Evolutionary conservation across 116 monocot species (phyloP).

Genomic region (Cymodocea nodosa): DNA sequence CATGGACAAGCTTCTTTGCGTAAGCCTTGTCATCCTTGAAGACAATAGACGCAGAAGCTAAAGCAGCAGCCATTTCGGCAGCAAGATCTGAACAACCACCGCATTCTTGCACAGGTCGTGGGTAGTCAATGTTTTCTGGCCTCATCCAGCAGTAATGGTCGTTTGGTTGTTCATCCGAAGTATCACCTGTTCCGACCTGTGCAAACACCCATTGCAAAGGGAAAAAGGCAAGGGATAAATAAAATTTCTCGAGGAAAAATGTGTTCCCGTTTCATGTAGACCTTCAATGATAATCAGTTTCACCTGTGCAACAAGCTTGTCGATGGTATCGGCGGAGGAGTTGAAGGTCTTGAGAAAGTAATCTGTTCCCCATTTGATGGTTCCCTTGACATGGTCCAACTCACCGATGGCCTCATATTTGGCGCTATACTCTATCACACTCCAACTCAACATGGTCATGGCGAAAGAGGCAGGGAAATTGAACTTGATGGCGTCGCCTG

Average conservation of each 20-base stretch:
- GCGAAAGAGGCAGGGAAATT: conserved; percentile 72
- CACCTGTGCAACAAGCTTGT: conserved; percentile 56
- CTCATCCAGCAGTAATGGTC: conserved; percentile 96
- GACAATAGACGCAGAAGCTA: conserved; percentile 79
- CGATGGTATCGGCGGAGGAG: conserved; percentile 57
- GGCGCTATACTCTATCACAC: conserved; percentile 77
- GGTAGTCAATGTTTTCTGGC: conserved; percentile 84
- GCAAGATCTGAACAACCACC: conserved; percentile 81
- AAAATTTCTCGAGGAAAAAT: too few species aligned
- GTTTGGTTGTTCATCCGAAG: conserved; percentile 48
- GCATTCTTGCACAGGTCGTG: conserved; percentile 62
- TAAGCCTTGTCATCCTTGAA: conserved; percentile 80
- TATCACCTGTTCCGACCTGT: conserved; percentile 14
- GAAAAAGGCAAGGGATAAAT: too few species aligned
- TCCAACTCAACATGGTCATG: conserved; percentile 85
- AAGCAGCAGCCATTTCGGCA: conserved; percentile 80
- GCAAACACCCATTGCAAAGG: too few species aligned
- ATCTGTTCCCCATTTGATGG: conserved; percentile 82
- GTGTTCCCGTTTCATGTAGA: too few species aligned
- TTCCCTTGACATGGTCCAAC: conserved; percentile 50
- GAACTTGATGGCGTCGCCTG: conserved; percentile 84
- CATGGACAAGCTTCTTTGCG: conserved; percentile 75
- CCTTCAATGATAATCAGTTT: background rate
- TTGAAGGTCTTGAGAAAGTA: conserved; percentile 84
- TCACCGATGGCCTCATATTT: conserved; percentile 80